Evolutionary conservation across 2,329 filamentous ascomycete species (phyloP).

Genomic region (Paraconiothyrium brasiliense): DNA sequence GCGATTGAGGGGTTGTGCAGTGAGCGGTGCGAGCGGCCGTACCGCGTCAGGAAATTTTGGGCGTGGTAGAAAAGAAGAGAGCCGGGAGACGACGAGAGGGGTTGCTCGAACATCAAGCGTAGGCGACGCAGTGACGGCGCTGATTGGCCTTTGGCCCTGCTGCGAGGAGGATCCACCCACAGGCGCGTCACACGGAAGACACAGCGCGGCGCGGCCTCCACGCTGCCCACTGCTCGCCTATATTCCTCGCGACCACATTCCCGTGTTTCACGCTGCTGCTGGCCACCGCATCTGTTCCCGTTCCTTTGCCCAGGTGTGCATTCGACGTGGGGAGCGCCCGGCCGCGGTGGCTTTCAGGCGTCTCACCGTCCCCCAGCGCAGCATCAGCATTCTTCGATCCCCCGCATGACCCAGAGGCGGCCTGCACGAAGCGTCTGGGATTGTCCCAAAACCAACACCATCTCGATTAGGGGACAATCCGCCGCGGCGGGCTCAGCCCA

Average conservation of each 20-base stretch:
- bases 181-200: slow-evolving; percentile 5
- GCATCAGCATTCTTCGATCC: slow-evolving; percentile 8
- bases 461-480: slow-evolving; percentile 17
- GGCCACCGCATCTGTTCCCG: slow-evolving; percentile 8
- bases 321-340: neutral
- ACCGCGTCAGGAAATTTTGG: slow-evolving; percentile 21
- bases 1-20: slow-evolving; percentile 38
- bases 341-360: slow-evolving; percentile 1
- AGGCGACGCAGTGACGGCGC: neutral
- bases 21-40: slow-evolving; percentile 24
- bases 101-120: neutral
- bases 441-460: slow-evolving; percentile 5
- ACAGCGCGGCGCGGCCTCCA: slow-evolving; percentile 1
- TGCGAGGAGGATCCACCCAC: neutral
- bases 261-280: slow-evolving; percentile 21
- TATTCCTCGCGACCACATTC: slow-evolving; percentile 17
- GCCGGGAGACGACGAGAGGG: slow-evolving; percentile 13
- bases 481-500: slow-evolving; percentile 16
- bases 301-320: neutral
- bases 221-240: slow-evolving; percentile 20
- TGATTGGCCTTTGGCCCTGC: neutral
- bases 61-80: slow-evolving; percentile 14
- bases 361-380: slow-evolving; percentile 7
- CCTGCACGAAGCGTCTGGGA: slow-evolving; percentile 17
- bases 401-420: slow-evolving; percentile 22